Percentiles rank a stretch among this genome's conserved stretches.
phyloP scores from a whole-genome alignment of 164 flowering plant genomes.

The Akebia trifoliata region DNA sequence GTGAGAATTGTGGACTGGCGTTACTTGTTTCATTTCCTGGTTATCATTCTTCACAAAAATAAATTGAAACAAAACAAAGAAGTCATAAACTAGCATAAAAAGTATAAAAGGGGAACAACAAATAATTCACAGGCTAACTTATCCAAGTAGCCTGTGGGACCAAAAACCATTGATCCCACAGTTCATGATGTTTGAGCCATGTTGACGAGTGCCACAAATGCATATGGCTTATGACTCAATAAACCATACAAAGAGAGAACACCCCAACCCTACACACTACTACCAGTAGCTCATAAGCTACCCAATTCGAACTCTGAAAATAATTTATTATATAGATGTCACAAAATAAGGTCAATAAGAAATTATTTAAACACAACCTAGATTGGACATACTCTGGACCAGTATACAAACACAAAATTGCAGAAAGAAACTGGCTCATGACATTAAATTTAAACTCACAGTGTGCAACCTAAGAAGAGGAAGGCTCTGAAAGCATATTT shows the following conservation, averaged over 20 bases:
- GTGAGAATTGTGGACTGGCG: constrained; percentile 63
- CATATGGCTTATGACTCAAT: neutral
- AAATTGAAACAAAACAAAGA: neutral
- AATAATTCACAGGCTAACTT: neutral
- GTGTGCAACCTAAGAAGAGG: neutral
- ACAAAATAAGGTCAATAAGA: too few relatives aligned
- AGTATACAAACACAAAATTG: neutral
- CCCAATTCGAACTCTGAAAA: neutral
- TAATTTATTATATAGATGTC: too few relatives aligned
- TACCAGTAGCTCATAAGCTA: neutral
- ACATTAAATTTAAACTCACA: neutral
- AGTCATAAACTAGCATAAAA: neutral
- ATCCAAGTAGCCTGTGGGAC: neutral
- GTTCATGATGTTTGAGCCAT: neutral
- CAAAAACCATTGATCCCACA: neutral
- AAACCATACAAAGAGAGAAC: too few relatives aligned
- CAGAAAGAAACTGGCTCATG: neutral
- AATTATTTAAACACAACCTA: too few relatives aligned
- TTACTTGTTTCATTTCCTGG: constrained; percentile 45
- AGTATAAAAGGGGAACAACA: neutral
- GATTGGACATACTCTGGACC: too few relatives aligned
- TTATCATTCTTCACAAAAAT: constrained; percentile 39
- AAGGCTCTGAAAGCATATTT: neutral
- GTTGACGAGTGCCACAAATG: neutral
- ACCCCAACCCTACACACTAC: too few relatives aligned